Base-by-base conservation (phyloP, 1,284 basidiomycete genomes). In the Naganishia sp. region DNA sequence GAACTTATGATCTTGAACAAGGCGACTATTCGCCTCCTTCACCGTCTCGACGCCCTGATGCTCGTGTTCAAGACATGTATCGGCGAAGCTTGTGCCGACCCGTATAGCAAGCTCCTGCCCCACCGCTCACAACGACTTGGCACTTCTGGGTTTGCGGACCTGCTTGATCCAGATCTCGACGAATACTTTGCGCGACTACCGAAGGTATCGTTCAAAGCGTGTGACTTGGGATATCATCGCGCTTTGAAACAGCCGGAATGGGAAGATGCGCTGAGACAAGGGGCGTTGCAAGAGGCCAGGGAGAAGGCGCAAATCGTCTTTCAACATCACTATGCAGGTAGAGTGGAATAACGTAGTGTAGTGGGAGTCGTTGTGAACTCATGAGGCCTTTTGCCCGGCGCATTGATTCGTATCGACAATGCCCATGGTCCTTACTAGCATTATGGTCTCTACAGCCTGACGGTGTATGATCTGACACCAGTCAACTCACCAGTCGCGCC, bases 41-140 rank as follows among this genome's bases (percentile, higher is more conserved):
- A 71, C 53, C 72, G 76, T 6, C 68, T 77, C 23, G 76, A 77
- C 53, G 76, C 72, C 0, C 68, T 77, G 49, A 56, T 72, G 11
- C 71, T 77, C n/a, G 73, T 74, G 4, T 71, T 77, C 42, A 77
- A 77, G 69, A 72, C 68, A 1, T 77, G 76, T 66, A n/a, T 42
- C 11, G 76, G 72, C n/a, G 63, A 69, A 4, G 57, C 54, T 1
- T 77, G 76, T 66, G 62, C 67, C n/a, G 23, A 69, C 4, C 74
- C 74, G 0, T 77, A 72, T 69, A n/a, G 35, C 9, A 39, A 64
- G 9, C 52, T 77, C 28, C 73, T 75, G 68, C 74, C 73, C 2
- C 47, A 63, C 23, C 66, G 56, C 9, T 43, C 28, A 21, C 25
- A 13, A 10, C 28, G 11, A 17, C 35, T 39, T 2, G 35, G 10